phyloP scores from a whole-genome alignment of 345 rosid genomes.

The Hevea brasiliensis region DNA sequence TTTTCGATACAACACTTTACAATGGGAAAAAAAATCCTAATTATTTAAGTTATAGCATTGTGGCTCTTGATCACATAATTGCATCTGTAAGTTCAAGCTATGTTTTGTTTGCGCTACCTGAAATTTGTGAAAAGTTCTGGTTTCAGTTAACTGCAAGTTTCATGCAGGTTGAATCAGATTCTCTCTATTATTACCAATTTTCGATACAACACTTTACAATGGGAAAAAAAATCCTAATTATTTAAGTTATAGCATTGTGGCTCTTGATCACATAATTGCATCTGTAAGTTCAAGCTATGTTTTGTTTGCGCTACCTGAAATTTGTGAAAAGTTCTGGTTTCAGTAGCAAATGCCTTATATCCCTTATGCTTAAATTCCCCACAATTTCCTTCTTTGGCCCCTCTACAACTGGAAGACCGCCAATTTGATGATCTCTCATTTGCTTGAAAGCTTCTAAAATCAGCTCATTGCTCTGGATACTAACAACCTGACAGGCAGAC shows the following conservation, averaged over 20 bases:
- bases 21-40: not conserved
- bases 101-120: conserved; percentile 46
- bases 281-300: not conserved
- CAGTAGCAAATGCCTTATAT: conserved; percentile 69
- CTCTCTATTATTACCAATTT: not conserved
- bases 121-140: conserved; percentile 76
- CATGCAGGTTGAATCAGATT: not conserved
- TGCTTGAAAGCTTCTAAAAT: conserved; percentile 81
- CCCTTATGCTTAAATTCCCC: conserved; percentile 57
- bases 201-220: not conserved
- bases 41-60: not conserved
- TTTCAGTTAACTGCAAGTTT: not conserved
- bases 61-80: not conserved
- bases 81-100: conserved; percentile 1
- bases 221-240: not conserved
- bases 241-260: not conserved
- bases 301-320: conserved; percentile 55
- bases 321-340: conserved; percentile 74
- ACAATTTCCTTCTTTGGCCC: conserved; percentile 46
- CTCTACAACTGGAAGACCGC: conserved; percentile 77
- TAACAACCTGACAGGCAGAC: conserved; percentile 50
- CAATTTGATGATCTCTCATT: conserved; percentile 72
- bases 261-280: not conserved
- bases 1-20: not conserved
- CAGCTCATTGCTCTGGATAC: conserved; percentile 55